A percentile compares a stretch with the other conserved stretches of the same genome.
These are phyloP conservation scores for Maudiozyma serrabonitensis DNA, from an alignment of 805 yeast species.

Conservation along the genomic window DNA sequence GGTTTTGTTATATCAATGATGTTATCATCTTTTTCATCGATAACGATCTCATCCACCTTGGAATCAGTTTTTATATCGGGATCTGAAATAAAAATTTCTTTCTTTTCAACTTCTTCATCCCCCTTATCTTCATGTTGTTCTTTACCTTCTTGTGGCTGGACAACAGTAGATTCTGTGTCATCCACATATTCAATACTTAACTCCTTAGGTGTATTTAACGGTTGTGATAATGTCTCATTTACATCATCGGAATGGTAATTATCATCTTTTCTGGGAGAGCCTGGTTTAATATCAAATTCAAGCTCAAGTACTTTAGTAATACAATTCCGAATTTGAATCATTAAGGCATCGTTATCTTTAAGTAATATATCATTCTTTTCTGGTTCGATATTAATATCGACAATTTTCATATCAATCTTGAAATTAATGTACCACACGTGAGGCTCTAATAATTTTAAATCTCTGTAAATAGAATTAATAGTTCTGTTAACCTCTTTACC, in stretches of 20 bases:
- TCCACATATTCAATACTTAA: neutral
- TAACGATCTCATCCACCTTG: too few relatives aligned
- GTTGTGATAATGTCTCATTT: neutral
- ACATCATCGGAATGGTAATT: neutral
- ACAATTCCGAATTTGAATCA: slow-evolving; percentile 9
- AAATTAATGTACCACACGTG: slow-evolving; percentile 31
- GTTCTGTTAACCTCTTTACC: slow-evolving; percentile 25
- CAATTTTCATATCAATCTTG: slow-evolving; percentile 8
- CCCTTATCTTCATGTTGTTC: neutral
- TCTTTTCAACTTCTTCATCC: neutral
- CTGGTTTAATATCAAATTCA: neutral
- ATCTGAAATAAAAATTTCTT: neutral
- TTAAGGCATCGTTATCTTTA: slow-evolving; percentile 12
- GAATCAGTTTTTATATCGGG: neutral
- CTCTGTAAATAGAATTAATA: slow-evolving; percentile 19
- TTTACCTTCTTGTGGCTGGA: neutral
- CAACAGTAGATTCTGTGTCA: neutral
- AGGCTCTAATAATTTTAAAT: slow-evolving; percentile 23
- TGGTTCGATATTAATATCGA: slow-evolving; percentile 38
- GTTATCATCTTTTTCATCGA: too few relatives aligned
- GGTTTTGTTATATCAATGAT: too few relatives aligned
- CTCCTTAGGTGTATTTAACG: neutral
- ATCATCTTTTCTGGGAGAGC: neutral
- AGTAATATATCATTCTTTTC: slow-evolving; percentile 35
- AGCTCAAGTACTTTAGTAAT: neutral